Conservation (phyloP, 371 early-diverging fungal genomes). For the Funneliformis caledonium region DNA sequence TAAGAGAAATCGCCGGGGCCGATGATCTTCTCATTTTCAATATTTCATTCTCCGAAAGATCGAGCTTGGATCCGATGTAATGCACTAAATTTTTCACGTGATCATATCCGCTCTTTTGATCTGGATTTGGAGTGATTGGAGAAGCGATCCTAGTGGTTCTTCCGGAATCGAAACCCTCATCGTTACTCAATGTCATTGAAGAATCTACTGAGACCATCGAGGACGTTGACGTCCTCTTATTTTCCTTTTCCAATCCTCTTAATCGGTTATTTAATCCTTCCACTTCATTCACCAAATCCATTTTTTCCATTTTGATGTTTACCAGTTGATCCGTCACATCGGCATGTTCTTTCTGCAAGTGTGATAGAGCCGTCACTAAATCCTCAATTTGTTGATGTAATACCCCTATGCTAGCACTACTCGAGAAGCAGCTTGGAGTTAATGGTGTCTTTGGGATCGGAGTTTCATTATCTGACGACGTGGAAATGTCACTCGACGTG, state of each 20-base stretch:
- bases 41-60: not conserved
- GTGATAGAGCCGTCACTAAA: slow-evolving; percentile 58
- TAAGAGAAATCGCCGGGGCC: not conserved
- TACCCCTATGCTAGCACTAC: slow-evolving; percentile 43
- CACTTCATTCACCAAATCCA: slow-evolving; percentile 53
- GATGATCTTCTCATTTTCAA: not conserved
- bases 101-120: not conserved
- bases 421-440: not conserved
- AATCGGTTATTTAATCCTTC: slow-evolving; percentile 43
- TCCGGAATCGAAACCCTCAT: slow-evolving; percentile 42
- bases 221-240: slow-evolving; percentile 43
- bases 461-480: not conserved
- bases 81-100: slow-evolving; percentile 5
- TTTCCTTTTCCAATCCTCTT: slow-evolving; percentile 45
- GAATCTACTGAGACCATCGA: slow-evolving; percentile 45
- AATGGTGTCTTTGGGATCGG: not conserved
- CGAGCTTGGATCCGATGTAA: not conserved
- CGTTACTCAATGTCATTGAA: slow-evolving; percentile 45
- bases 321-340: slow-evolving; percentile 62
- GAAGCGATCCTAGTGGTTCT: slow-evolving; percentile 42
- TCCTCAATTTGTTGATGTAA: slow-evolving; percentile 68
- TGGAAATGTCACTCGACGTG: slow-evolving; percentile 37
- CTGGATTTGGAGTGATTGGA: slow-evolving; percentile 41
- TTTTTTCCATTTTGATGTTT: slow-evolving; percentile 61
- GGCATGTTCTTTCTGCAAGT: slow-evolving; percentile 61